Evolutionary conservation across 768 basidiomycete genomes (phyloP).

Genomic region (Boletales sp.): DNA sequence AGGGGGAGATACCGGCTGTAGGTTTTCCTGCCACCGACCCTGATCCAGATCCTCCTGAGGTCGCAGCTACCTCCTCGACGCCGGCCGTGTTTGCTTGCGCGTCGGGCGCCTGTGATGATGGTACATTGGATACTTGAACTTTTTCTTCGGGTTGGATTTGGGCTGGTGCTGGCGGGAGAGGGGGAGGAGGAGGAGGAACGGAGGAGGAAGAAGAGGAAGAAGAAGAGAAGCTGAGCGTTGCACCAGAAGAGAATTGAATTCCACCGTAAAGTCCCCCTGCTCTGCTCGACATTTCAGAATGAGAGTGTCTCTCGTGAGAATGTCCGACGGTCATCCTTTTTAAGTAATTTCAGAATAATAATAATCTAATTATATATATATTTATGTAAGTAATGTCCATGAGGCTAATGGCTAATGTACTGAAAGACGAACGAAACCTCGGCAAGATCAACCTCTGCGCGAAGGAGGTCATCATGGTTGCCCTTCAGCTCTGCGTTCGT

Average conservation of each 20-base stretch:
- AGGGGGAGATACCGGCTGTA: constrained; percentile 55
- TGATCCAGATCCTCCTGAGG: constrained; percentile 25
- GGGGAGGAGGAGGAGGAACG: constrained; percentile 26
- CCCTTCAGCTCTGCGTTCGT: constrained; percentile 82
- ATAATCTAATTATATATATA: neutral
- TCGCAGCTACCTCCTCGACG: constrained; percentile 24
- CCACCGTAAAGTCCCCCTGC: constrained; percentile 86
- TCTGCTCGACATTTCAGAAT: constrained; percentile 57
- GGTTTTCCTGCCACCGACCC: constrained; percentile 40
- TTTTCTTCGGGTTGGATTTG: constrained; percentile 18
- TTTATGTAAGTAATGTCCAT: no score
- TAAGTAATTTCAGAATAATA: neutral
- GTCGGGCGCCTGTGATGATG: constrained; percentile 23
- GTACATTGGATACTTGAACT: constrained; percentile 13
- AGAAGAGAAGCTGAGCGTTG: constrained; percentile 46
- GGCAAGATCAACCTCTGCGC: constrained; percentile 79
- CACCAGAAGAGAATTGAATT: constrained; percentile 75
- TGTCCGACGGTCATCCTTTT: neutral
- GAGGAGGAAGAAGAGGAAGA: constrained; percentile 35
- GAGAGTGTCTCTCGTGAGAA: constrained; percentile 23
- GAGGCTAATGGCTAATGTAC: constrained; percentile 77
- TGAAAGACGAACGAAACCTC: constrained; percentile 97
- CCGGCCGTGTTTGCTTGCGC: constrained; percentile 21
- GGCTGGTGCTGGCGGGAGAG: constrained; percentile 11
- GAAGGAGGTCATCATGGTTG: constrained; percentile 92